Percentiles rank a stretch among this genome's conserved stretches.
These are phyloP conservation scores for Didymella arachidicola DNA, from an alignment of 2,329 filamentous ascomycete genomes.

Conservation along the genomic window DNA sequence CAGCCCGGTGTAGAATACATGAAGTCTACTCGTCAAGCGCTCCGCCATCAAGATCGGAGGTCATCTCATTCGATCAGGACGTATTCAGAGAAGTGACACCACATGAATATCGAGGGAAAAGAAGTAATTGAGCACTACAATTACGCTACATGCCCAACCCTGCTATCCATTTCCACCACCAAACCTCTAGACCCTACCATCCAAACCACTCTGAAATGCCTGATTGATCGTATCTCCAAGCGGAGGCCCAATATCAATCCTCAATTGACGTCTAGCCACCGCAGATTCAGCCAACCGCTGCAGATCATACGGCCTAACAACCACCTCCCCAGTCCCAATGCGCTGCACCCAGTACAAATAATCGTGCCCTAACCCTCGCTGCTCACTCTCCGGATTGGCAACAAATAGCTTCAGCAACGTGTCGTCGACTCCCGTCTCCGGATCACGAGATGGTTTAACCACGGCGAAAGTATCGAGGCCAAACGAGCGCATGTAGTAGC, in stretches of 20 bases:
- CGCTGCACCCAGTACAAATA: constrained; percentile 34
- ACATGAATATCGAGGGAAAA: neutral
- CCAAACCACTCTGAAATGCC: no score
- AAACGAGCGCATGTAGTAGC: constrained; percentile 44
- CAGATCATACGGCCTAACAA: neutral
- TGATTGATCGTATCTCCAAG: neutral
- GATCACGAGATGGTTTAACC: constrained; percentile 8
- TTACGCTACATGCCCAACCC: neutral
- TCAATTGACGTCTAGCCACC: neutral
- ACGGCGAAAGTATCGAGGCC: constrained; percentile 33
- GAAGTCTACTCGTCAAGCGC: no score
- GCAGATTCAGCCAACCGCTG: no score
- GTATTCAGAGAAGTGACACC: neutral
- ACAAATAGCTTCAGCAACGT: constrained; percentile 24
- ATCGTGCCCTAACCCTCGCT: constrained; percentile 5
- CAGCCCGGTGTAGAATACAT: no score
- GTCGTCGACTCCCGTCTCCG: neutral
- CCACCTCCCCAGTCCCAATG: constrained; percentile 4
- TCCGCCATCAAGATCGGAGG: neutral
- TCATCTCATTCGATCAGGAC: neutral
- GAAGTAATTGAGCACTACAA: neutral
- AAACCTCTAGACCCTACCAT: neutral
- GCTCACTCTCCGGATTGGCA: constrained; percentile 13
- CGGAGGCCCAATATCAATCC: neutral
- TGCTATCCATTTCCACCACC: no score